phyloP scores from a whole-genome alignment of 345 rosid species.

The Heritiera littoralis region DNA sequence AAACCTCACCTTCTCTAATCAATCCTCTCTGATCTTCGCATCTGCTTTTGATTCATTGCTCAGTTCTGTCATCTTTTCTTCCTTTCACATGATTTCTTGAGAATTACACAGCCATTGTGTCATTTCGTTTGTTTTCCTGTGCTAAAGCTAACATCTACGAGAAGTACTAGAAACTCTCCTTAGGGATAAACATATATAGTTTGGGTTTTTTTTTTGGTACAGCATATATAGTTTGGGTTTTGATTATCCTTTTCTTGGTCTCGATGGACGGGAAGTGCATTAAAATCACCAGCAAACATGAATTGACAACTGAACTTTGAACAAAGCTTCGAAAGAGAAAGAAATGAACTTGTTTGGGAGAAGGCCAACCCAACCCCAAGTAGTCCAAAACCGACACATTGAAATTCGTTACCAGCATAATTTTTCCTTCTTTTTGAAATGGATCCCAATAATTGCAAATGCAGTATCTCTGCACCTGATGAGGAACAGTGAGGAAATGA shows the following conservation, averaged over 20 bases:
- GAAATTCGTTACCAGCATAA: neutral
- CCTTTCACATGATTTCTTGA: neutral
- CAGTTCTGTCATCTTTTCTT: neutral
- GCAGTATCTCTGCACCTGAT: neutral
- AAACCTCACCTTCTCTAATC: neutral
- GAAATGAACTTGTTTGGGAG: neutral
- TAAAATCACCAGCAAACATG: slow-evolving; percentile 6
- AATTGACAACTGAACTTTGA: slow-evolving; percentile 19
- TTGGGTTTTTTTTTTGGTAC: too few species aligned
- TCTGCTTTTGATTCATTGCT: neutral
- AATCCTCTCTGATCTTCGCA: neutral
- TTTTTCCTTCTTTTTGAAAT: neutral
- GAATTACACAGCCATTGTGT: neutral
- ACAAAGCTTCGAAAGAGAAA: neutral
- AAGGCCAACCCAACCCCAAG: neutral
- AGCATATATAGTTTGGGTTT: neutral
- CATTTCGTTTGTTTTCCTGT: neutral
- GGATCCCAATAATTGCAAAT: slow-evolving; percentile 9
- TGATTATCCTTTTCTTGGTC: neutral
- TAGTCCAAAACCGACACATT: neutral
- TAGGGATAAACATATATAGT: neutral
- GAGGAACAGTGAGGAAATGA: slow-evolving; percentile 4
- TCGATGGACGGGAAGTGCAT: slow-evolving; percentile 21
- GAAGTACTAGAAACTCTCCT: too few species aligned
- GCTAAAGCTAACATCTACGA: too few species aligned